Evolutionary conservation across 208 protist species (phyloP).

Genomic region (Naegleria gruberi): DNA sequence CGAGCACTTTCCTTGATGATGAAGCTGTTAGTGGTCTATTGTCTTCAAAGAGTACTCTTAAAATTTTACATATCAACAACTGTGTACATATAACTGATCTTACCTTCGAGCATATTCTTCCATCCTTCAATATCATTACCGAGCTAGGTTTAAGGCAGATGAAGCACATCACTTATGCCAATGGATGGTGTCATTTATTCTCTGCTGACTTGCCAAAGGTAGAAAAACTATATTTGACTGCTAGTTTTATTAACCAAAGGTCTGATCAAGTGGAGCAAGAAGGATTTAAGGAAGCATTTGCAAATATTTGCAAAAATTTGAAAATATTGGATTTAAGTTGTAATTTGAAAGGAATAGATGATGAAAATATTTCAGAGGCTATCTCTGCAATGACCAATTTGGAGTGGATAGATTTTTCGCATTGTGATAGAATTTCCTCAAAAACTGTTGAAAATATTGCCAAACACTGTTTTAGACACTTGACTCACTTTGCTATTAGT

Average conservation of each 20-base stretch:
- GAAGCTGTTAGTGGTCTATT: neutral
- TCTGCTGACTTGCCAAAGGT: neutral
- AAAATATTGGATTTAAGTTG: neutral
- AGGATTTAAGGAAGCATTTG: neutral
- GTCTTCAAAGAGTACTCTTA: neutral
- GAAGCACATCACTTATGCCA: neutral
- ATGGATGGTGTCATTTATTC: neutral
- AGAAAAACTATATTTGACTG: neutral
- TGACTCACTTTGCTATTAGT: neutral
- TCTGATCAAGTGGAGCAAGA: neutral
- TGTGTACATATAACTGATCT: neutral
- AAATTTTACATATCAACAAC: neutral
- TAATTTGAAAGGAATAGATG: neutral
- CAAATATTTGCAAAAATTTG: neutral
- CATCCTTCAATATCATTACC: neutral
- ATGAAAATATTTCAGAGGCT: neutral
- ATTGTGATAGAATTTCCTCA: neutral
- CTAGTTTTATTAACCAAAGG: neutral
- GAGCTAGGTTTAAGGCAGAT: neutral
- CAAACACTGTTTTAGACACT: neutral
- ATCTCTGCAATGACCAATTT: neutral
- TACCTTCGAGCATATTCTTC: neutral
- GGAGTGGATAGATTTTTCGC: neutral
- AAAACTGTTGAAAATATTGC: neutral
- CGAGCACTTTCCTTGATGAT: neutral